Evolutionary conservation across 208 protist genomes (phyloP).

Genomic region (Trypanosoma scelopori): DNA sequence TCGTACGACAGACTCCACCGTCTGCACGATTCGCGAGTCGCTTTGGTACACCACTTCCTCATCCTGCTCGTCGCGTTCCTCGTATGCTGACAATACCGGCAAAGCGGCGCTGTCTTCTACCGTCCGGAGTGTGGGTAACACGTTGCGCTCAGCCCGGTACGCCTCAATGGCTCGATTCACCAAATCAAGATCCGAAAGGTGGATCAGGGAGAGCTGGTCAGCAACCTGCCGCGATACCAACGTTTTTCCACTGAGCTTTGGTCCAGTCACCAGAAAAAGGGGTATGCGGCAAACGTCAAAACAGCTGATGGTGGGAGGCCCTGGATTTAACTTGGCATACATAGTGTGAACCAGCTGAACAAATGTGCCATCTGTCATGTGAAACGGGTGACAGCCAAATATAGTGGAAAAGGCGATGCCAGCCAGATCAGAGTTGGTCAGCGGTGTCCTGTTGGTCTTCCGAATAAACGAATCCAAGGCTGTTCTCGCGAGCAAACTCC

Average conservation of each 20-base stretch:
- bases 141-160: conserved; percentile 17
- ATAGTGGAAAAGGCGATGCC: conserved; percentile 11
- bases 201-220: conserved; percentile 40
- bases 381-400: conserved; percentile 21
- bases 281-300: conserved; percentile 58
- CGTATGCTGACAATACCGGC: conserved; percentile 15
- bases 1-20: conserved; percentile 15
- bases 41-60: conserved; percentile 29
- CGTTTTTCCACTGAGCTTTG: conserved; percentile 82
- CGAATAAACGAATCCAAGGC: conserved; percentile 33
- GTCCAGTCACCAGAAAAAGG: conserved; percentile 66
- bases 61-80: conserved; percentile 15
- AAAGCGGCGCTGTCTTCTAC: conserved; percentile 18
- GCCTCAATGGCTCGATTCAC: conserved; percentile 18
- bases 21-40: conserved; percentile 11
- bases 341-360: conserved; percentile 24
- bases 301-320: conserved; percentile 15
- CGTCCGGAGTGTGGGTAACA: conserved; percentile 14
- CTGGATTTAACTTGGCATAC: conserved; percentile 17
- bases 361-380: conserved; percentile 37
- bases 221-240: conserved; percentile 49
- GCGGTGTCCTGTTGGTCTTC: not conserved
- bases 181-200: conserved; percentile 58
- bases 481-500: conserved; percentile 39
- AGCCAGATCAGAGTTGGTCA: not conserved